Conservation (phyloP, 768 basidiomycete species). For the Leucocoprinus birnbaumii region DNA sequence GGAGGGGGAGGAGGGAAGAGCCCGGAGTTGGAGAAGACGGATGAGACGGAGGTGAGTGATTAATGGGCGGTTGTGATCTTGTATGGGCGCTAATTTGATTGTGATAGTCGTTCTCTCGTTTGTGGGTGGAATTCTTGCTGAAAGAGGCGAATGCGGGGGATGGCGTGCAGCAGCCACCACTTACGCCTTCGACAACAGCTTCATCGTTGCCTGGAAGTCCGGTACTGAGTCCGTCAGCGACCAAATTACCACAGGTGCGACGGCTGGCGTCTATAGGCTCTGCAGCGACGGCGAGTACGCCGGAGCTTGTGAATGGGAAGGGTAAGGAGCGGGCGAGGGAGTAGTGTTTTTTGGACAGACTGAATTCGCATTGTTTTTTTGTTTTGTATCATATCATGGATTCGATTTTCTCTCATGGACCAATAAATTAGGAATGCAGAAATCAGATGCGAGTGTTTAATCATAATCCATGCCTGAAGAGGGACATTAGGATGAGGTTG, state of each 20-base stretch:
- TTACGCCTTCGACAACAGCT: conserved; percentile 20
- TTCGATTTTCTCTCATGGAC: not conserved
- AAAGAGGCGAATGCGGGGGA: conserved; percentile 73
- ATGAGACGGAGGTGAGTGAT: conserved; percentile 73
- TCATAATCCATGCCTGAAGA: conserved; percentile 14
- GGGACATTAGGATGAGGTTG: not conserved
- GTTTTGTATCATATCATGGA: not conserved
- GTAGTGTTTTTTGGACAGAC: not conserved
- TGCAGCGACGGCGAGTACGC: conserved; percentile 30
- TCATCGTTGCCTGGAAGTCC: conserved; percentile 35
- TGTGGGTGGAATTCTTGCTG: conserved; percentile 97
- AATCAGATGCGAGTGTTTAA: not conserved
- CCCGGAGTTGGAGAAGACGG: conserved; percentile 70
- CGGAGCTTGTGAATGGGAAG: conserved; percentile 27
- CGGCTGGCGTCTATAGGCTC: conserved; percentile 27
- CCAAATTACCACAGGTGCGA: conserved; percentile 16
- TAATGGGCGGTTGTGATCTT: not conserved
- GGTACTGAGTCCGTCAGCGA: conserved; percentile 16
- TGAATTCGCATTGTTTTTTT: too few relatives aligned
- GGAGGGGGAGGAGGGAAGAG: conserved; percentile 36
- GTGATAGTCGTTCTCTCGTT: conserved; percentile 86
- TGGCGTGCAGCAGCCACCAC: conserved; percentile 17
- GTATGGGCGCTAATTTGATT: conserved; percentile 4
- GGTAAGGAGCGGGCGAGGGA: conserved; percentile 26
- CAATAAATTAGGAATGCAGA: not conserved